Percentiles rank a stretch among this genome's conserved stretches.
phyloP scores from a whole-genome alignment of 306 rosid species.

The Sophora flavescens region DNA sequence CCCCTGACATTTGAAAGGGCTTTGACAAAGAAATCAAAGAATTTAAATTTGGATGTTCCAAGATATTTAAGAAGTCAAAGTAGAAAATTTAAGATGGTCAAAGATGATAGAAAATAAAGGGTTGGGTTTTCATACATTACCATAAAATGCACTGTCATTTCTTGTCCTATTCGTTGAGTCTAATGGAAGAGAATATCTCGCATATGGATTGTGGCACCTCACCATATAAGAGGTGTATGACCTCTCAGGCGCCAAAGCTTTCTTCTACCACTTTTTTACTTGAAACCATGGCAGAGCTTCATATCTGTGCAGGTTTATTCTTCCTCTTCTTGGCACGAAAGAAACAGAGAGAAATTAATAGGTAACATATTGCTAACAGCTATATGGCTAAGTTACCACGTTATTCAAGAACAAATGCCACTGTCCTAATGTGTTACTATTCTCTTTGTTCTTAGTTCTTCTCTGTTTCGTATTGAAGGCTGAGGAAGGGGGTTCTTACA shows the following conservation, averaged over 20 bases:
- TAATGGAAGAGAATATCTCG: not conserved
- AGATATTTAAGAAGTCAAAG: not conserved
- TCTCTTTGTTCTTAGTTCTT: not conserved
- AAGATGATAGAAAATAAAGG: not conserved
- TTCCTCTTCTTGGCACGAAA: conserved; percentile 6
- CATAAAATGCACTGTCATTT: not conserved
- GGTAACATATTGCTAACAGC: not conserved
- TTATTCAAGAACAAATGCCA: not conserved
- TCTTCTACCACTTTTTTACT: not conserved
- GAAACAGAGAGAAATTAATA: not conserved
- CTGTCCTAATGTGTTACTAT: not conserved
- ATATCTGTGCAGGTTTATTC: not conserved
- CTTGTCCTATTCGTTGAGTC: not conserved
- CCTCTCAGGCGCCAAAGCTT: conserved; percentile 6
- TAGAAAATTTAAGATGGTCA: conserved; percentile 9
- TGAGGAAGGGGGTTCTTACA: not conserved
- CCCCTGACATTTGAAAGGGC: not conserved
- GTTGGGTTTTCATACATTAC: not conserved
- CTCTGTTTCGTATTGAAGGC: not conserved
- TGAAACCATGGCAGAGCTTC: not conserved
- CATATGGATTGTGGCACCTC: not conserved
- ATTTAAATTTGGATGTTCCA: not conserved
- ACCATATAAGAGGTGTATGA: not conserved
- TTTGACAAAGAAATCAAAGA: conserved; percentile 4
- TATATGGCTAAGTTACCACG: not conserved